phyloP scores from a whole-genome alignment of 1,139 yeast species.

The Pichia sp. region DNA sequence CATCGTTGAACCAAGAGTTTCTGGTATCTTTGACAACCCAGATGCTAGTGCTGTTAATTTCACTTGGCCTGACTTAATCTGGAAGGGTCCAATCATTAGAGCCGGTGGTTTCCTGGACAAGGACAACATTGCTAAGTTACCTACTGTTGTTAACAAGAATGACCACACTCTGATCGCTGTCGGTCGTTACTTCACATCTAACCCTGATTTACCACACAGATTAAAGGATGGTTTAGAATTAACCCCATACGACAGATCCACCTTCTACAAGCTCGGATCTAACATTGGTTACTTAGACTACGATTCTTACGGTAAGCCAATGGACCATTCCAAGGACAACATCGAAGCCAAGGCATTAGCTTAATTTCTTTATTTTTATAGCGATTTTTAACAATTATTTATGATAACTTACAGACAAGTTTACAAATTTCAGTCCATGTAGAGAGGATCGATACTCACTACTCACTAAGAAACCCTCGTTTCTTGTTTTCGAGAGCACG shows the following conservation, averaged over 20 bases:
- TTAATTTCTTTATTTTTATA: background rate
- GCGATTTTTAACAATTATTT: background rate
- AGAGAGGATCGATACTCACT: too few relatives aligned
- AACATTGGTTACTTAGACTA: constrained; percentile 25
- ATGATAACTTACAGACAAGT: too few relatives aligned
- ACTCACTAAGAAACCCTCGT: background rate
- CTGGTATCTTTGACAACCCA: constrained; percentile 18
- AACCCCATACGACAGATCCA: constrained; percentile 38
- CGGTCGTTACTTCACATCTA: constrained; percentile 48
- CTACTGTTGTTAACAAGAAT: constrained; percentile 10
- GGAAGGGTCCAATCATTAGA: constrained; percentile 17
- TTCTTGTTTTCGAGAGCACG: background rate
- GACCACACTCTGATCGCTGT: constrained; percentile 24
- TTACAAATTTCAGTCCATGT: too few relatives aligned
- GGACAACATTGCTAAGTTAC: constrained; percentile 4
- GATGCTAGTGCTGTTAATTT: constrained; percentile 11
- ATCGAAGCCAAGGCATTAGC: constrained; percentile 12
- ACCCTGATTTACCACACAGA: constrained; percentile 53
- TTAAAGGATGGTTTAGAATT: constrained; percentile 44
- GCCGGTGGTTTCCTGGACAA: constrained; percentile 20
- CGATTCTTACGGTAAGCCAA: constrained; percentile 13
- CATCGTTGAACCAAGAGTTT: constrained; percentile 40
- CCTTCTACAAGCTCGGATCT: constrained; percentile 35
- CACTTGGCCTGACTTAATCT: constrained; percentile 16
- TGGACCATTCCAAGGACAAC: constrained; percentile 14